These are phyloP conservation scores for Friedmanniomyces simplex DNA, from an alignment of 495 filamentous ascomycete species.

Conservation along the genomic window DNA sequence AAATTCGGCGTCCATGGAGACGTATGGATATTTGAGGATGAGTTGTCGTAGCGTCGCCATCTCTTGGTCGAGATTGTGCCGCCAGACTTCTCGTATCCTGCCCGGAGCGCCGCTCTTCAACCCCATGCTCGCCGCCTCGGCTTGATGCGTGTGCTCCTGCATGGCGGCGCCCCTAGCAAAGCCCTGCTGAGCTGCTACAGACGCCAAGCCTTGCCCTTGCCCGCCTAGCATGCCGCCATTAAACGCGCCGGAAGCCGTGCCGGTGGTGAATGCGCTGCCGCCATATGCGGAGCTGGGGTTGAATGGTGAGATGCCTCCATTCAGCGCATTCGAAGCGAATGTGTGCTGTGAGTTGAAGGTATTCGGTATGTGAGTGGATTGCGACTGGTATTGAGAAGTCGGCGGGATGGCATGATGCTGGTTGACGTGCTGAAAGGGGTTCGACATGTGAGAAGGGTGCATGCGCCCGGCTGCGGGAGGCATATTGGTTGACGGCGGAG, in stretches of 20 bases:
- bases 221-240: conserved; percentile 42
- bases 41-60: conserved; percentile 68
- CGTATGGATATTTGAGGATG: conserved; percentile 82
- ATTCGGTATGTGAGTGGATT: conserved; percentile 47
- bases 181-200: conserved; percentile 76
- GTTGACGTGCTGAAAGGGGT: conserved; percentile 41
- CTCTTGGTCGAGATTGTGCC: conserved; percentile 79
- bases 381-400: conserved; percentile 41
- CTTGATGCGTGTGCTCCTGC: conserved; percentile 51
- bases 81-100: conserved; percentile 91
- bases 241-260: conserved; percentile 22
- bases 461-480: conserved; percentile 45
- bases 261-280: conserved; percentile 19
- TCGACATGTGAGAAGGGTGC: conserved; percentile 41
- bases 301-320: conserved; percentile 23
- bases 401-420: conserved; percentile 31
- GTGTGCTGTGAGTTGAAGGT: conserved; percentile 13
- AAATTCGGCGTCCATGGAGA: conserved; percentile 98
- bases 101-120: conserved; percentile 42
- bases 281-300: conserved; percentile 17
- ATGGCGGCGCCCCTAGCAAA: conserved; percentile 68
- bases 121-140: conserved; percentile 27
- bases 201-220: conserved; percentile 74
- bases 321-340: conserved; percentile 24
- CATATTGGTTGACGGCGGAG: conserved; percentile 29